Evolutionary conservation across 257 asterid species (phyloP).

Genomic region (Primulina tabacum): DNA sequence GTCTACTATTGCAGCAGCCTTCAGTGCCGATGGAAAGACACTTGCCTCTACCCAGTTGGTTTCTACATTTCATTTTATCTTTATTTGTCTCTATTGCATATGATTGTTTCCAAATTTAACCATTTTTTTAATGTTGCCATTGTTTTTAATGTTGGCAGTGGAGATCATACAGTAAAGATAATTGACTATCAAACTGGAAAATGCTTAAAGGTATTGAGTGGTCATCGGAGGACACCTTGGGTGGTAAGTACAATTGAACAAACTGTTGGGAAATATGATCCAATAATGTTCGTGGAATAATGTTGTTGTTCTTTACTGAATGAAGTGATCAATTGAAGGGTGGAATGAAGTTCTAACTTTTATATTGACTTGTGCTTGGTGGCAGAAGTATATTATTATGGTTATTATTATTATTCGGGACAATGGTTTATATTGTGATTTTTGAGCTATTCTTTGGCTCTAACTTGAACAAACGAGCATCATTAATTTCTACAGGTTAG

Average conservation of each 20-base stretch:
- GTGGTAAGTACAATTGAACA: conserved; percentile 56
- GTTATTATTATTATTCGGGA: background rate
- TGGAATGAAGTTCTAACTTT: background rate
- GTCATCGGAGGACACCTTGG: conserved; percentile 99
- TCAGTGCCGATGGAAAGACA: conserved; percentile 89
- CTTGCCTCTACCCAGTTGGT: conserved; percentile 96
- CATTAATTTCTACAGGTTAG: conserved; percentile 66
- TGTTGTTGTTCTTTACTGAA: conserved; percentile 13
- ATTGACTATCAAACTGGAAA: conserved; percentile 85
- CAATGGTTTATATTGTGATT: conserved; percentile 14
- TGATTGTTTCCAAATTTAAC: background rate
- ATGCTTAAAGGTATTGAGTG: conserved; percentile 91
- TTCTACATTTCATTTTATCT: conserved; percentile 10
- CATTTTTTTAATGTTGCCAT: background rate
- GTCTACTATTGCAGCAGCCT: conserved; percentile 97
- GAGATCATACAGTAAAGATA: conserved; percentile 97
- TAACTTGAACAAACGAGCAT: background rate
- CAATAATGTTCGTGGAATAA: background rate
- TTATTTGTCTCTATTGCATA: conserved; percentile 4
- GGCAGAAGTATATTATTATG: background rate
- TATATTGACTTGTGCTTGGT: conserved; percentile 15
- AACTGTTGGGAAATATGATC: conserved; percentile 8
- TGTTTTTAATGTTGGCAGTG: conserved; percentile 46
- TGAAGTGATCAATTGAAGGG: conserved; percentile 2
- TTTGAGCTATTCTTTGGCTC: conserved; percentile 25